A percentile compares a stretch with the other conserved stretches of the same genome.
Conservation (phyloP, 2,329 filamentous ascomycete genomes). For the Colletotrichum simmondsii region DNA sequence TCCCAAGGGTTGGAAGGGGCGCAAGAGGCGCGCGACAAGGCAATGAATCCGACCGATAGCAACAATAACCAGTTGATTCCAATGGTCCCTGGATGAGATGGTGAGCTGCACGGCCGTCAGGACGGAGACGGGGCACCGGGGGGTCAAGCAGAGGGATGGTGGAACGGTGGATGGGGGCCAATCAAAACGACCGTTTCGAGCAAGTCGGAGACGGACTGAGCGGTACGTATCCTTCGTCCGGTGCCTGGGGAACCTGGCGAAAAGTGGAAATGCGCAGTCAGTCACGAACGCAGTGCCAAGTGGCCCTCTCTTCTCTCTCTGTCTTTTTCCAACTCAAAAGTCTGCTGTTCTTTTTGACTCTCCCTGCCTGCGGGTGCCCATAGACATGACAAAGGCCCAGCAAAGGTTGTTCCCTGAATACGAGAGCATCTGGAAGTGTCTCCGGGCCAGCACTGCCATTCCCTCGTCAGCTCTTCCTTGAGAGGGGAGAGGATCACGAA, state of each 20-base stretch:
- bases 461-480: neutral
- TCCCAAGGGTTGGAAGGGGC: conserved; percentile 1
- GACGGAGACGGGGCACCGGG: neutral
- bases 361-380: neutral
- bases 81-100: neutral
- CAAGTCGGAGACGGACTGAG: conserved; percentile 8
- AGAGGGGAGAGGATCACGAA: neutral
- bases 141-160: neutral
- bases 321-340: conserved; percentile 12
- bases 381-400: conserved; percentile 17
- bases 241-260: conserved; percentile 31
- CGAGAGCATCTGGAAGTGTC: conserved; percentile 19
- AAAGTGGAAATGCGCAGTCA: conserved; percentile 17
- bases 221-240: conserved; percentile 16
- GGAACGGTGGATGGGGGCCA: conserved; percentile 15
- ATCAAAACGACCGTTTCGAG: conserved; percentile 23
- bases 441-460: conserved; percentile 13
- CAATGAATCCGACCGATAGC: neutral
- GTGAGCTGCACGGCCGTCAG: neutral
- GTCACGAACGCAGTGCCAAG: conserved; percentile 7
- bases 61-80: conserved; percentile 10
- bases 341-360: conserved; percentile 5
- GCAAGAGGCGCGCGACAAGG: neutral
- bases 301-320: neutral
- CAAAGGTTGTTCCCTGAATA: conserved; percentile 20